phyloP scores from a whole-genome alignment of 129 eudicot species.

The Heracleum sosnowskyi region DNA sequence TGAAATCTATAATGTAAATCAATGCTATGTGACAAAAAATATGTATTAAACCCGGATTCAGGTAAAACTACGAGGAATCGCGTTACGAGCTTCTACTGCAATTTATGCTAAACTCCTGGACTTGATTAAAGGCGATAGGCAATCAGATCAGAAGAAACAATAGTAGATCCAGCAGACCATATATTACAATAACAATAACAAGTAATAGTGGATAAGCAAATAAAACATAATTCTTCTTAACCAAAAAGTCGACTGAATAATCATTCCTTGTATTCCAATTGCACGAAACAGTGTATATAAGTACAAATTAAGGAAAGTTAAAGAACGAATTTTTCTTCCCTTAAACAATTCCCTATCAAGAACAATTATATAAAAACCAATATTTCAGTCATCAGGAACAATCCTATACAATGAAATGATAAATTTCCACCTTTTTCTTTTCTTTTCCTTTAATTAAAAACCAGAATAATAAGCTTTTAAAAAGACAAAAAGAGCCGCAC shows the following conservation, averaged over 20 bases:
- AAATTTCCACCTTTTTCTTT: slow-evolving; percentile 14
- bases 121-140: background rate
- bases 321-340: slow-evolving; percentile 36
- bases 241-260: slow-evolving; percentile 12
- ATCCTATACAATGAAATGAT: slow-evolving; percentile 45
- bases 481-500: slow-evolving; percentile 29
- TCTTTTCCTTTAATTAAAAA: slow-evolving; percentile 10
- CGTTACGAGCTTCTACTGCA: background rate
- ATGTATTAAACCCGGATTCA: background rate
- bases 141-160: background rate
- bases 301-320: slow-evolving; percentile 19
- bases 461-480: slow-evolving; percentile 16
- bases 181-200: background rate
- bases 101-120: background rate
- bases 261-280: slow-evolving; percentile 14
- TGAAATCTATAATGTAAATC: background rate
- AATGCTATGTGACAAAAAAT: background rate
- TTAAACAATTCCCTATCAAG: slow-evolving; percentile 22
- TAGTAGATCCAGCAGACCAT: background rate
- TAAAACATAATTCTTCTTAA: background rate
- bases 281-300: slow-evolving; percentile 14
- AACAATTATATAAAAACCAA: slow-evolving; percentile 20
- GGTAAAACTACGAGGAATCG: background rate
- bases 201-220: background rate
- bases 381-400: background rate